phyloP scores from a whole-genome alignment of 2,329 filamentous ascomycete genomes.

The Colletotrichum spinosum region DNA sequence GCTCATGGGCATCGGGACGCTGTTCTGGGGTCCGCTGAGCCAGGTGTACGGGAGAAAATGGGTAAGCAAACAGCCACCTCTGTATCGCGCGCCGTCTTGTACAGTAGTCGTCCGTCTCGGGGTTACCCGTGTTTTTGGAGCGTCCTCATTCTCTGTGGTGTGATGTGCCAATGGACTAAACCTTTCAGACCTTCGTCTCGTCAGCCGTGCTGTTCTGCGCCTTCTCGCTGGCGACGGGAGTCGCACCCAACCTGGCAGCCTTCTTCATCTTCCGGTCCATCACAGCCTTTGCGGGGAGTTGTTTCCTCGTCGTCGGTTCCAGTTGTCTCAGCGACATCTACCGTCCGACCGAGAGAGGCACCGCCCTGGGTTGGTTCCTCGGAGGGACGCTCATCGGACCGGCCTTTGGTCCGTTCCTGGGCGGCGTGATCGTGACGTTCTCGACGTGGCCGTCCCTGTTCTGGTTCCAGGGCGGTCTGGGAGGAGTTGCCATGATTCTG shows the following conservation, averaged over 20 bases:
- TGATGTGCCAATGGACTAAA: slow-evolving; percentile 18
- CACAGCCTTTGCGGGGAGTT: slow-evolving; percentile 77
- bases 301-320: slow-evolving; percentile 75
- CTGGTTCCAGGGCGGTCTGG: slow-evolving; percentile 75
- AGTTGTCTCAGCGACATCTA: slow-evolving; percentile 70
- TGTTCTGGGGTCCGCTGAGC: slow-evolving; percentile 75
- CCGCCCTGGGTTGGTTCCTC: slow-evolving; percentile 75
- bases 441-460: slow-evolving; percentile 76
- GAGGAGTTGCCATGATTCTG: slow-evolving; percentile 65
- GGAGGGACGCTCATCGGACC: slow-evolving; percentile 75
- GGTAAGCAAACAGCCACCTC: slow-evolving; percentile 52
- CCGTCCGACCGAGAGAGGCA: slow-evolving; percentile 71
- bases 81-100: slow-evolving; percentile 10
- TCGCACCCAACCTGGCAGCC: slow-evolving; percentile 72
- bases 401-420: slow-evolving; percentile 71
- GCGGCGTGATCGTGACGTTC: slow-evolving; percentile 78
- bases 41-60: slow-evolving; percentile 65
- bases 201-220: slow-evolving; percentile 64
- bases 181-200: slow-evolving; percentile 38
- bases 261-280: slow-evolving; percentile 78
- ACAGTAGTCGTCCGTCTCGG: slow-evolving; percentile 5
- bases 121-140: background rate
- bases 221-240: slow-evolving; percentile 74
- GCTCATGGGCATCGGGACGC: slow-evolving; percentile 75
- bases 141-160: background rate